A percentile compares a stretch with the other conserved stretches of the same genome.
These are phyloP conservation scores for Pythium brachiatum DNA, from an alignment of 352 stramenopile genomes.

Conservation along the genomic window DNA sequence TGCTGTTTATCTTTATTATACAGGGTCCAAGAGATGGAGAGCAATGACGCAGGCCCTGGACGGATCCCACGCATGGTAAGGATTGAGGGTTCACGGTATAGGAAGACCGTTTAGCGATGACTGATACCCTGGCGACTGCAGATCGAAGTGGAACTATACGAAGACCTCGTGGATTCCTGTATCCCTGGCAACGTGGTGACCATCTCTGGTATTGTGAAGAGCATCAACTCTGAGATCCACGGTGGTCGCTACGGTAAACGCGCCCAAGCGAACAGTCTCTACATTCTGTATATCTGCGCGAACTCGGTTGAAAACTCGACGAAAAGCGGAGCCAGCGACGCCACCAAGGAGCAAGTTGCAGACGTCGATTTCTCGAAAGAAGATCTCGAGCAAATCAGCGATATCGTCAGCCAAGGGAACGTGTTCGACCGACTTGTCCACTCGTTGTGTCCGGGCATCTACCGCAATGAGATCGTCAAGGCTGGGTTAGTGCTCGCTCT, in stretches of 20 bases:
- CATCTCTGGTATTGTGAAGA: slow-evolving; percentile 88
- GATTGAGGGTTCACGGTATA: not conserved
- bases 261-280: slow-evolving; percentile 79
- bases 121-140: not conserved
- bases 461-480: slow-evolving; percentile 95
- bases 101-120: not conserved
- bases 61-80: slow-evolving; percentile 62
- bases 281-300: slow-evolving; percentile 88
- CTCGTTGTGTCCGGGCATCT: slow-evolving; percentile 93
- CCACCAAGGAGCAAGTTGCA: slow-evolving; percentile 27
- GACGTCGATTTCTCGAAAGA: slow-evolving; percentile 65
- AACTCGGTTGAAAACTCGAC: slow-evolving; percentile 69
- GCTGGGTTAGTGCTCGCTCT: slow-evolving; percentile 89
- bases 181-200: slow-evolving; percentile 91
- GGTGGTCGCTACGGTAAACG: slow-evolving; percentile 74
- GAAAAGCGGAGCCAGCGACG: slow-evolving; percentile 28
- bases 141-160: slow-evolving; percentile 66
- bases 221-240: slow-evolving; percentile 87
- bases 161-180: slow-evolving; percentile 90
- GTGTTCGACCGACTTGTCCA: slow-evolving; percentile 90
- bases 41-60: slow-evolving; percentile 69
- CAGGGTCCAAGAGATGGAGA: slow-evolving; percentile 83
- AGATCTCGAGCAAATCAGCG: slow-evolving; percentile 84
- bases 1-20: not conserved
- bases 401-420: slow-evolving; percentile 73